Evolutionary conservation across 2,329 filamentous ascomycete species (phyloP).

Genomic region (Laburnicola sp.): DNA sequence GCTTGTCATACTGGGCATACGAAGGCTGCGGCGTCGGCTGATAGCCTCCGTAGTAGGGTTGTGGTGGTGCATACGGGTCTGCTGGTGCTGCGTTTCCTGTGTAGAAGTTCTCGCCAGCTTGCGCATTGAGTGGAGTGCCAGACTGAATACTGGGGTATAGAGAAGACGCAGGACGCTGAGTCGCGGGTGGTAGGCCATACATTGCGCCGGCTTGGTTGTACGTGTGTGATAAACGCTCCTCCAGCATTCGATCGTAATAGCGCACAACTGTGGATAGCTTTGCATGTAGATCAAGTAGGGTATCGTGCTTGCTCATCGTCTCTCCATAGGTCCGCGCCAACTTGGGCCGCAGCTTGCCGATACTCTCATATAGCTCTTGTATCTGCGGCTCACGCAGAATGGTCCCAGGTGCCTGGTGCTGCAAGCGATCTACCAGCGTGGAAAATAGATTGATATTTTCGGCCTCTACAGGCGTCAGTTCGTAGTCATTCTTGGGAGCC

Average conservation of each 20-base stretch:
- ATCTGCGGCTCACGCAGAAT: conserved; percentile 97
- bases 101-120: conserved; percentile 80
- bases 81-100: conserved; percentile 62
- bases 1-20: conserved; percentile 44
- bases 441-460: conserved; percentile 98
- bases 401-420: conserved; percentile 92
- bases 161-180: conserved; percentile 54
- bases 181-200: conserved; percentile 41
- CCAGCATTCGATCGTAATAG: conserved; percentile 97
- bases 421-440: conserved; percentile 88
- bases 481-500: conserved; percentile 88
- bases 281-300: conserved; percentile 87
- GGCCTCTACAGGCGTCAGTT: conserved; percentile 88
- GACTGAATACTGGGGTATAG: conserved; percentile 70
- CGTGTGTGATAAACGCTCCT: conserved; percentile 89
- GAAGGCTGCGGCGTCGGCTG: conserved; percentile 44
- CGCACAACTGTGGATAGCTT: conserved; percentile 95
- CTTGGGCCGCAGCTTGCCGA: conserved; percentile 89
- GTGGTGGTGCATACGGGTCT: conserved; percentile 55
- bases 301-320: conserved; percentile 99
- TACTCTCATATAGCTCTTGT: conserved; percentile 96
- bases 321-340: conserved; percentile 94
- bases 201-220: conserved; percentile 73
- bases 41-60: conserved; percentile 57
- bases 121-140: conserved; percentile 33